Evolutionary conservation across 345 rosid genomes (phyloP), one percentile per base, ranked within the genome.

Genomic region (Balakata baccata): DNA sequence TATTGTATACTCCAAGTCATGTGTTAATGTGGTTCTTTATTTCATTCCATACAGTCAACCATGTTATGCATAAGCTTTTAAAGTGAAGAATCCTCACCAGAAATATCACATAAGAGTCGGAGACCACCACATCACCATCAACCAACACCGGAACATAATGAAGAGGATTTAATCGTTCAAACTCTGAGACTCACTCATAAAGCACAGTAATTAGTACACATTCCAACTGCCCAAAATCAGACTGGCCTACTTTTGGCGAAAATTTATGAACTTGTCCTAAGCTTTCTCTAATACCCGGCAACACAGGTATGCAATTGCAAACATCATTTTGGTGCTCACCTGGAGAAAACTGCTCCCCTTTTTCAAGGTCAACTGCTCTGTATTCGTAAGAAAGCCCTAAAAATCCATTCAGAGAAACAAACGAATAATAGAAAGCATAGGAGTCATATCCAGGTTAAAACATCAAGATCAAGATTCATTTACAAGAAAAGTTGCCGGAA

Each of bases 31-130:
- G 25, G 60, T 18, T 29, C 45, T 17, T 34, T 34, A 52, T 16
- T 18, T 8, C 18, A 16, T 12, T 18, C 22, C 49, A 63, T 67
- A 49, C 20, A 25, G 2, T 39, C n/a, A 50, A 1, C 16, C 23
- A 22, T 5, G 12, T 64, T 43, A 50, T 17, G 20, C 45, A 29
- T 51, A 50, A 25, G 29, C 59, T 62, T 73, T 52, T 18, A 8
- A 57, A 63, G 68, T 54, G 17, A 38, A 68, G 70, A 67, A 49
- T 43, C 76, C 86, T 46, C 68, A 87, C 89, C 86, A 87, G 68
- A 75, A 84, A 78, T 52, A 87, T 85, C 1, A 86, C 91, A 74
- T 47, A 85, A 43, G 91, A 87, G 52, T 85, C 91, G 6, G 91
- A 82, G 65, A 85, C 75, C 57, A 81, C 77, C 61, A 81, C 71